Percentiles rank a stretch among this genome's conserved stretches.
phyloP scores from a whole-genome alignment of 2,329 filamentous ascomycete species.

The Cytospora paraplurivora region DNA sequence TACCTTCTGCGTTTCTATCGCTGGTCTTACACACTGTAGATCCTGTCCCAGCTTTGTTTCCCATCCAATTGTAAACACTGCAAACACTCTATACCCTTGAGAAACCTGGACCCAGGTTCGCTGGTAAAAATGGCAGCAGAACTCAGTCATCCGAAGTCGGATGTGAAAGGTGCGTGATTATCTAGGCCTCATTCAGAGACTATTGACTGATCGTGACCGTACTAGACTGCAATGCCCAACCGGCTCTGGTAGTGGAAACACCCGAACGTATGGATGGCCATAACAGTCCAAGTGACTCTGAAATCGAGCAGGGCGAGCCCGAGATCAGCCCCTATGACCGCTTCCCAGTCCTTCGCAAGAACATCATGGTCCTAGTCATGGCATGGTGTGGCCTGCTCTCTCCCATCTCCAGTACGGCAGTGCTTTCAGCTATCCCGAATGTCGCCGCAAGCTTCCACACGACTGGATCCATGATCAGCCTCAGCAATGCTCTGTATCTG shows the following conservation, averaged over 20 bases:
- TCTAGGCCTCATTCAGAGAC: neutral
- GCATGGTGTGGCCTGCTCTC: conserved; percentile 23
- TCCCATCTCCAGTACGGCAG: conserved; percentile 16
- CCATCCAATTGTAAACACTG: neutral
- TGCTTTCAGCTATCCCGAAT: conserved; percentile 21
- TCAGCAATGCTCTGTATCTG: conserved; percentile 57
- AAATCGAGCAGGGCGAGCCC: neutral
- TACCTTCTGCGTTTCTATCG: neutral
- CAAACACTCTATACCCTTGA: neutral
- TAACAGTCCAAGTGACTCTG: conserved; percentile 6
- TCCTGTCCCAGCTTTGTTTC: neutral
- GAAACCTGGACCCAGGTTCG: neutral
- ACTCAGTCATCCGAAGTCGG: neutral
- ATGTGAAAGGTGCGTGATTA: neutral
- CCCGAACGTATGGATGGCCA: neutral
- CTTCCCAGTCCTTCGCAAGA: conserved; percentile 16
- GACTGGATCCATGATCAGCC: conserved; percentile 21
- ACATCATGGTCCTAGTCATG: conserved; percentile 21
- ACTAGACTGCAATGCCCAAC: neutral
- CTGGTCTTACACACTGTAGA: neutral
- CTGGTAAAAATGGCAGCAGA: neutral
- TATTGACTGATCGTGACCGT: neutral
- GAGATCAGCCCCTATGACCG: conserved; percentile 12
- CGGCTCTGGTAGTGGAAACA: neutral
- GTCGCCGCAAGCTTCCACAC: conserved; percentile 16